These are phyloP conservation scores for Ambrosia artemisiifolia DNA, from an alignment of 129 eudicot species.

Conservation along the genomic window DNA sequence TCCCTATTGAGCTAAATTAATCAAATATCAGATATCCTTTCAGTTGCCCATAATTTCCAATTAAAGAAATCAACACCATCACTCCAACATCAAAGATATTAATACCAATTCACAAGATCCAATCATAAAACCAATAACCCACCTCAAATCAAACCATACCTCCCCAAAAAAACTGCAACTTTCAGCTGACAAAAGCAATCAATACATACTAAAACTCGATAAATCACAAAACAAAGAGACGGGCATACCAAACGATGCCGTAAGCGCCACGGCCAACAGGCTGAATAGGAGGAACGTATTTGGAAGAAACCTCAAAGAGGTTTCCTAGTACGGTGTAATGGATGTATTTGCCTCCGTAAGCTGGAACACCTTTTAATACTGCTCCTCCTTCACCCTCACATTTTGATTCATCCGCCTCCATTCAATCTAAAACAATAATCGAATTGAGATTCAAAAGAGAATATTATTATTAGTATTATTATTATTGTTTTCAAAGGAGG, in stretches of 20 bases:
- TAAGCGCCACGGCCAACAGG: slow-evolving; percentile 11
- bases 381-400: neutral
- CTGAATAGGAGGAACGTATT: slow-evolving; percentile 1
- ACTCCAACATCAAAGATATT: neutral
- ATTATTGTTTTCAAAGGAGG: neutral
- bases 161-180: too few relatives aligned
- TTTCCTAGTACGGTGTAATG: slow-evolving; percentile 5
- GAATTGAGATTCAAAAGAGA: neutral
- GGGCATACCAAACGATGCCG: slow-evolving; percentile 6
- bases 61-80: neutral
- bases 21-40: neutral
- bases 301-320: slow-evolving; percentile 12
- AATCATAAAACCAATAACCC: neutral
- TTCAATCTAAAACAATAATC: neutral
- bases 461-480: neutral
- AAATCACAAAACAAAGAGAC: neutral
- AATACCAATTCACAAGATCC: neutral
- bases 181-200: slow-evolving; percentile 7
- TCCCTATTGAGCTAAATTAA: neutral
- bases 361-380: slow-evolving; percentile 5
- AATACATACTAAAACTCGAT: neutral
- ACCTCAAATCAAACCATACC: neutral
- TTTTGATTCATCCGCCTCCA: neutral
- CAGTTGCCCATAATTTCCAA: slow-evolving; percentile 4
- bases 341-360: slow-evolving; percentile 6